Evolutionary conservation across 2,329 filamentous ascomycete species (phyloP), one percentile per base, ranked within the genome.

Genomic region (Tolypocladium guangdongense): DNA sequence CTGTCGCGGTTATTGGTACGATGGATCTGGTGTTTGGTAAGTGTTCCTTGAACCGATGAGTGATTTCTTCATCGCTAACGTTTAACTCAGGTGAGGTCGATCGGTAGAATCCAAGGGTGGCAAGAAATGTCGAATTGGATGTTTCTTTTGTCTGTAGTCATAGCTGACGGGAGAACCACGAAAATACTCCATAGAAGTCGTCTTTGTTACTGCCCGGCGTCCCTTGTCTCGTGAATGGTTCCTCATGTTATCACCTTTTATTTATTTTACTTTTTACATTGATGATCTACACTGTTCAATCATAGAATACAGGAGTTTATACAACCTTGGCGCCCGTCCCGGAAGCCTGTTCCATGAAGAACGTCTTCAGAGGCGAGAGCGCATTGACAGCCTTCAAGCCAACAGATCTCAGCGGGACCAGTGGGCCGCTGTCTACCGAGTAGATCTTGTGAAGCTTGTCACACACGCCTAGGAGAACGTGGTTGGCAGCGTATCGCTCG

Each of bases 361-460:
- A 89, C 46, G 78, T 81, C 77, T 97, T 97, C 54, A 96, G 64
- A 38, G 86, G 82, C 0, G 81, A 78, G 63, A 95, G 64, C 2
- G 80, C 78, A 69, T 96, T 86, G 56, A 96, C 86, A 8, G 86
- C 81, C 57, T 76, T 80, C 57, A 97, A 69, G 0, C 92, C 92
- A 48, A 90, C 64, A 52, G 88, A 91, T 57, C 92, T 79, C 50
- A 91, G 74, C 60, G 86, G 86, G 20, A 96, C 87, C 36, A 97
- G 71, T 1, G 90, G 90, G 0, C 88, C 88, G 56, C 81, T 84
- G 24, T 83, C 83, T 0, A 89, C 82, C n/a, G 86, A 86, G 69
- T 96, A 97, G 45, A 96, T 72, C 73, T 92, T 95, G 70, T 96
- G 90, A 60, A 97, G 74, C 72, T 96, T 92, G 71, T 97, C 92